A percentile compares a stretch with the other conserved stretches of the same genome.
Evolutionary conservation across 2,329 filamentous ascomycete genomes (phyloP).

Genomic region (Sarocladiaceae sp.): DNA sequence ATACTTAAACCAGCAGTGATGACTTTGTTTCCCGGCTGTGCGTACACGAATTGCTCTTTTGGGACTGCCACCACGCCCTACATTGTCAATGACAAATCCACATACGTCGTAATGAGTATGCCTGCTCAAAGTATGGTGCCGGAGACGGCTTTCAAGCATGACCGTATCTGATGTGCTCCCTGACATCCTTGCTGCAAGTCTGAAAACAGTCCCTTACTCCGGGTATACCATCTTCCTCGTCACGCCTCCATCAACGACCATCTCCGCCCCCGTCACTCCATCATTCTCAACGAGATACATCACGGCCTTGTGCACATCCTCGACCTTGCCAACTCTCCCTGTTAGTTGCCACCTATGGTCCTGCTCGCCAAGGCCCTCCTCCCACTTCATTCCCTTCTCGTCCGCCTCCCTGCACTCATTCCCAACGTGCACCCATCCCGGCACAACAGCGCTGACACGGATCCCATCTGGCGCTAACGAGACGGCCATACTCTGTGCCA

Average conservation of each 20-base stretch:
- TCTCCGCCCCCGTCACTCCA: constrained; percentile 22
- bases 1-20: no score
- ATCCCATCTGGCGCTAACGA: constrained; percentile 35
- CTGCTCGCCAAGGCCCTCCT: constrained; percentile 35
- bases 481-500: constrained; percentile 42
- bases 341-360: constrained; percentile 43
- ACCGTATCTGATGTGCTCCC: no score
- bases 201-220: no score
- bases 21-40: no score
- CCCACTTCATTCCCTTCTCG: constrained; percentile 33
- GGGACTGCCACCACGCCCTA: no score
- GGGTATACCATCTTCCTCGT: constrained; percentile 25
- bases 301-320: constrained; percentile 28
- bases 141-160: no score
- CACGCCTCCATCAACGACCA: constrained; percentile 24
- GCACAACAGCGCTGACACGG: constrained; percentile 41
- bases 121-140: no score
- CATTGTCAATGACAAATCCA: no score
- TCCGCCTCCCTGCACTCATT: constrained; percentile 28
- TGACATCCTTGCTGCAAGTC: no score
- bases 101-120: no score
- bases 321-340: constrained; percentile 42
- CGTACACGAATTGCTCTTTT: no score
- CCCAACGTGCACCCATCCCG: constrained; percentile 45
- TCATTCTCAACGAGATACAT: constrained; percentile 20